These are phyloP conservation scores for Fulvia fulva DNA, from an alignment of 2,329 filamentous ascomycete species.

Conservation along the genomic window DNA sequence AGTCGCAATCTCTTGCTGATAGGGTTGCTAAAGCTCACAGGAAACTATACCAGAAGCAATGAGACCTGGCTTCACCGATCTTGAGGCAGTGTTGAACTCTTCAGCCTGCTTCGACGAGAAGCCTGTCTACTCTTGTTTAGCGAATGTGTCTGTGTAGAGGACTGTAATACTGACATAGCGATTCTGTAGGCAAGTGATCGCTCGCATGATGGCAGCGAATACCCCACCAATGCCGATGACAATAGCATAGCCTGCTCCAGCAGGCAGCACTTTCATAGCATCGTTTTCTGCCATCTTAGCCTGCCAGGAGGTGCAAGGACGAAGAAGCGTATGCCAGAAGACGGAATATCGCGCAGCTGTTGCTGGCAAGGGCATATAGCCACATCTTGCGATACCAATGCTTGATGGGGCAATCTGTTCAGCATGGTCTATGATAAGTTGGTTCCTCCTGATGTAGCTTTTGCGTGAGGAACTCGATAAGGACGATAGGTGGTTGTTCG, in stretches of 20 bases:
- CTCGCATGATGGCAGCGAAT: constrained; percentile 53
- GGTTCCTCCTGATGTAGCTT: background rate
- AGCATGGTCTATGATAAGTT: background rate
- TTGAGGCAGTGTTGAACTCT: constrained; percentile 84
- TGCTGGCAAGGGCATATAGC: background rate
- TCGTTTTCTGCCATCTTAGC: constrained; percentile 6
- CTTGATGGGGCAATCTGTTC: background rate
- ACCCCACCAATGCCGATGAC: constrained; percentile 68
- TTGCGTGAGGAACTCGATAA: background rate
- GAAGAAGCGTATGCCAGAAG: background rate
- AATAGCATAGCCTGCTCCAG: constrained; percentile 49
- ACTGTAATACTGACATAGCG: constrained; percentile 67
- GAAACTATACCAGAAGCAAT: constrained; percentile 81
- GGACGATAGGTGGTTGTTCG: background rate
- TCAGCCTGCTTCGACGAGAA: constrained; percentile 45
- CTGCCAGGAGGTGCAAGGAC: background rate
- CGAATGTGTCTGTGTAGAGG: constrained; percentile 37
- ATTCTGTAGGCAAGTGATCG: constrained; percentile 32
- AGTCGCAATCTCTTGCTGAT: background rate
- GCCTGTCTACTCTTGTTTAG: constrained; percentile 15
- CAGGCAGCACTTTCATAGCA: constrained; percentile 17
- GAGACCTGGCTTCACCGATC: constrained; percentile 81
- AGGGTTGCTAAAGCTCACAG: constrained; percentile 12
- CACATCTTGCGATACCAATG: background rate
- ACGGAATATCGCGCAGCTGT: background rate